Evolutionary conservation across 192 early-diverging fungal species (phyloP), one percentile per base, ranked within the genome.

Genomic region (Coemansia furcata): DNA sequence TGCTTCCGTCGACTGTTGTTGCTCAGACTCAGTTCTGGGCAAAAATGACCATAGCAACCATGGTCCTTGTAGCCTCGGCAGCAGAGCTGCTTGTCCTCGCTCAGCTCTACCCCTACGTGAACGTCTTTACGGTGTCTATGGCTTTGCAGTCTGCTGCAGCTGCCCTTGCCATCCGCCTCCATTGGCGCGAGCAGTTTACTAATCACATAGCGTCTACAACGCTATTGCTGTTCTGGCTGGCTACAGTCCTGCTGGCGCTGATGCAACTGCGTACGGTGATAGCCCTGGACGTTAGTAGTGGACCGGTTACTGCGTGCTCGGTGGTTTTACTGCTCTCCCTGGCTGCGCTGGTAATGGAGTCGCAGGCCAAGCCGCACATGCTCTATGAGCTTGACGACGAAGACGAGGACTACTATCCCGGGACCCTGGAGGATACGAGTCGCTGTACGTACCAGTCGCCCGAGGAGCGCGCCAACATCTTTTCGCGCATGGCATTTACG

Each of bases 401-500:
- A 5, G 71, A 78, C n/a, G 50, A 62, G 63, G 44, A 19, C 12
- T 35, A 35, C 26, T 59, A 36, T 59, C 57, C 57, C 17, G 12
- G 33, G 33, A 17, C n/a, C 30, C 6, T 37, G 26, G 40, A 69
- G 17, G 21, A 54, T 23, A 37, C 38, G 17, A 19, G 17, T 14
- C 57, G 38, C 35, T 7, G 40, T 39, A 33, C 44, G 11, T 60
- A 67, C 40, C 49, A 60, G 68, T 76, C 74, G 58, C 96, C 94
- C 6, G 95, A 97, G 68, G 89, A 88, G 21, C 86, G 78, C 11
- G 89, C 94, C 50, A 91, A 92, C 71, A 86, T 98, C 21, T 95
- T 95, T 66, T 91, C 90, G 33, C 86, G 84, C 9, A 64, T 94
- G 1, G 88, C 90, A 3, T 99, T 97, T 76, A 78, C 87, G 33